Base-by-base conservation (phyloP, 2,329 filamentous ascomycete genomes). In the Neopestalotiopsis sp. region DNA sequence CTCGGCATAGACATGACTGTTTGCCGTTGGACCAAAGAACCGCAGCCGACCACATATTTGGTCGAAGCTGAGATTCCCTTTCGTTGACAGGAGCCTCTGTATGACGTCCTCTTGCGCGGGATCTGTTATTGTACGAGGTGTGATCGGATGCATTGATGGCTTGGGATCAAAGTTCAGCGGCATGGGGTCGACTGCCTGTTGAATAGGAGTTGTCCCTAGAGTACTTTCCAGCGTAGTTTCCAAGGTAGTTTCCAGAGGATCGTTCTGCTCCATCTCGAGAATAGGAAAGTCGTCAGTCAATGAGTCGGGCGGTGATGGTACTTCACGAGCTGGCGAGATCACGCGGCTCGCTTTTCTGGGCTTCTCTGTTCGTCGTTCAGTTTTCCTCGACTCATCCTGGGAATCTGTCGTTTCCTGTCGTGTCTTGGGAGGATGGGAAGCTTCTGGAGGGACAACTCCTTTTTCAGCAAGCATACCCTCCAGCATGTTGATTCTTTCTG, bases 21-120 rank as follows among this genome's bases (percentile, higher is more conserved):
- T 87, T 63, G 85, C 85, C 3, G 85, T 87, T 1, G 85, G 84
- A 1, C 86, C 86, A 68, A 87, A 88, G 76, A 86, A 88, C 30
- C 85, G 81, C 5, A 86, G 74, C n/a, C 83, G 78, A 4, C 85
- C 85, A 24, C 81, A 85, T 1, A 86, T 76, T 70, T 85, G 85
- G 70, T 88, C 85, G 68, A 87, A 85, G 17, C 83, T 83, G 10
- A 87, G 78, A 73, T 85, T 85, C 6, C 84, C 85, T 45, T 83
- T 81, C 4, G 84, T 84, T 1, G 83, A 84, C 4, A 88, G 79
- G 1, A 88, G 78, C 38, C 82, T 82, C 62, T 84, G 83, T 0
- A 87, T 82, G 69, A 86, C 82, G 20, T 82, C 81, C 45, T 86
- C 85, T 69, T 83, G 81, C 70, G 81, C 83, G 0, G 81, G 78